Conservation (phyloP, 495 filamentous ascomycete genomes). For the Emericellopsis terricola region DNA sequence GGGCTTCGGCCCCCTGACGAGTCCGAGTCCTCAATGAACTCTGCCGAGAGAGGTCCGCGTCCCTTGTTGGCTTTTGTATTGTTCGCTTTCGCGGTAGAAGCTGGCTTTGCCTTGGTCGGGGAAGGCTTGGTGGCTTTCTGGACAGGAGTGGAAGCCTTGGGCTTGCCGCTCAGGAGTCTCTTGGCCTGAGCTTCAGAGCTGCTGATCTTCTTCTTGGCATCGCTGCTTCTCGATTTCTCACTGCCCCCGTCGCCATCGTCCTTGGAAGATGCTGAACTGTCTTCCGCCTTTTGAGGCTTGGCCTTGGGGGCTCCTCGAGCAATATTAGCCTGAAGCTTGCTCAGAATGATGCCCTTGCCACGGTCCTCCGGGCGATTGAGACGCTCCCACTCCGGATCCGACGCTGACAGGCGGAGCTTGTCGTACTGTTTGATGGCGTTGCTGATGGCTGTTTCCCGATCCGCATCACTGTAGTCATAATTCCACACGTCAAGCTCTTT, state of each 20-base stretch:
- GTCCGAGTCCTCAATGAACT: conserved; percentile 61
- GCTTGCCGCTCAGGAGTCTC: conserved; percentile 35
- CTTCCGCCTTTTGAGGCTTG: conserved; percentile 36
- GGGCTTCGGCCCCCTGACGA: conserved; percentile 38
- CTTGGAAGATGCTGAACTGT: conserved; percentile 11
- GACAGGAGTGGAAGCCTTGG: conserved; percentile 30
- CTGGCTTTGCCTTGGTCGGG: conserved; percentile 17
- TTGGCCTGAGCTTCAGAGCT: conserved; percentile 47
- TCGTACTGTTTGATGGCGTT: conserved; percentile 73
- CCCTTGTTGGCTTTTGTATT: conserved; percentile 4
- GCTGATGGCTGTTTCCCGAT: conserved; percentile 64
- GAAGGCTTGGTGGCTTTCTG: too few relatives aligned
- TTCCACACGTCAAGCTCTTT: conserved; percentile 73
- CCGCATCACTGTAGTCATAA: conserved; percentile 50
- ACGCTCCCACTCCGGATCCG: conserved; percentile 64
- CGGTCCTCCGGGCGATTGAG: conserved; percentile 58
- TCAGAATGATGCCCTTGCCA: conserved; percentile 64
- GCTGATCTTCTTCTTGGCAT: conserved; percentile 38
- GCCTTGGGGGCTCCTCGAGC: conserved; percentile 41
- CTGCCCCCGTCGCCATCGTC: conserved; percentile 20
- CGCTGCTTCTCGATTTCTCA: conserved; percentile 32
- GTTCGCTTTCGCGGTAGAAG: conserved; percentile 3
- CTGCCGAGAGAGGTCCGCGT: conserved; percentile 40
- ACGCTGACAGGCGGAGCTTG: conserved; percentile 49
- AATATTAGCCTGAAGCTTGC: conserved; percentile 47